Base-by-base conservation (phyloP, 768 basidiomycete genomes). In the Amanita subjunquillea region DNA sequence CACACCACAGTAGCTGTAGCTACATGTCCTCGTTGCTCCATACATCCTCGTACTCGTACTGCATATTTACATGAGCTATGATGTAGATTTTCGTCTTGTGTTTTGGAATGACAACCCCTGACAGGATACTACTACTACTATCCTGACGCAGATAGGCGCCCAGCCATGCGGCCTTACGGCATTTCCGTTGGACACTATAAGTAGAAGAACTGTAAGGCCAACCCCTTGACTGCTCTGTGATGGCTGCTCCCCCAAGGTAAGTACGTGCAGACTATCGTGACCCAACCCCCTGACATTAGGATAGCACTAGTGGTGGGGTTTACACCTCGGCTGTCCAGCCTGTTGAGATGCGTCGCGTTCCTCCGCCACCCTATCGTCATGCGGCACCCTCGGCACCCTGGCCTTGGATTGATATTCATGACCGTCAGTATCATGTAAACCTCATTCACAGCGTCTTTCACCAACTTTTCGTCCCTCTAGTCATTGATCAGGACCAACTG, bases 311-410 rank as follows among this genome's bases (percentile, higher is more conserved):
- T 5, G 23, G 6, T 6, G n/a, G 10, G 37, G 41, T 40, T 50
- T 22, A 50, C 20, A 2, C 15, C 37, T 22, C 13, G 13, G 2
- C 12, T 22, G 8, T 15, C 12, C 22, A 9, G 22, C 17, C 51
- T 15, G 12, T 20, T 20, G 34, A 52, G 23, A 38, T 37, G 8
- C 34, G 29, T 20, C 51, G 51, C 22, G 27, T 70, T 36, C 62
- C 66, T 6, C 61, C 67, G 7, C 72, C 73, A 4, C 70, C 72
- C n/a, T 69, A 73, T 58, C 66, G 73, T 46, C 72, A 75, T 62
- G 71, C 72, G 17, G 67, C 71, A 1, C 72, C 73, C 51, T 75
- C 73, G 8, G 71, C 73, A 3, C 72, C 73, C 6, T 74, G 72
- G 73, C 73, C 73, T 7, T 74, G 73, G 72, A 59, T 74, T 8